A percentile compares a stretch with the other conserved stretches of the same genome.
Evolutionary conservation across 352 stramenopile species (phyloP).

Genomic region (Pythium angustatum): DNA sequence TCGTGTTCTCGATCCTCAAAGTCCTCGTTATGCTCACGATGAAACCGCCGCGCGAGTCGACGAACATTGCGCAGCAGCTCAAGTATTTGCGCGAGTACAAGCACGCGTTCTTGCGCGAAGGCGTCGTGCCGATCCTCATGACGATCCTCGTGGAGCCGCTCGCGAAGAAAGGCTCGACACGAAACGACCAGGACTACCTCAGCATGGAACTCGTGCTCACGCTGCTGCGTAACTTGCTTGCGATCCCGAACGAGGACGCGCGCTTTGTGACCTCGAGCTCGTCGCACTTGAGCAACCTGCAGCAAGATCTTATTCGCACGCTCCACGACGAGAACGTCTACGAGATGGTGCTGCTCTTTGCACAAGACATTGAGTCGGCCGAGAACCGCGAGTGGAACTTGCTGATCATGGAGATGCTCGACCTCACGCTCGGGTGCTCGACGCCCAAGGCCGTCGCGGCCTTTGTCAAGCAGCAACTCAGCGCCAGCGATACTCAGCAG

Average conservation of each 20-base stretch:
- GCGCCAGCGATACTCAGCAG: background rate
- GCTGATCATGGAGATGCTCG: slow-evolving; percentile 89
- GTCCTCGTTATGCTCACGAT: slow-evolving; percentile 91
- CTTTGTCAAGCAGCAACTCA: slow-evolving; percentile 44
- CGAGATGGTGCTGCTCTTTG: slow-evolving; percentile 87
- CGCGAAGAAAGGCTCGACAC: slow-evolving; percentile 53
- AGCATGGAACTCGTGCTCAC: slow-evolving; percentile 89
- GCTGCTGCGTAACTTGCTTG: slow-evolving; percentile 80
- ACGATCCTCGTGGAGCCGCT: slow-evolving; percentile 82
- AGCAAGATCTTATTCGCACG: slow-evolving; percentile 78
- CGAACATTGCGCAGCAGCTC: slow-evolving; percentile 77
- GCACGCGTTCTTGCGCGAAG: slow-evolving; percentile 73
- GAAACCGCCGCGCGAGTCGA: slow-evolving; percentile 77
- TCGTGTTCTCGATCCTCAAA: slow-evolving; percentile 90
- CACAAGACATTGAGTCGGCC: slow-evolving; percentile 80
- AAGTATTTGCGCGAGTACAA: slow-evolving; percentile 86
- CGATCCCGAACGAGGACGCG: slow-evolving; percentile 80
- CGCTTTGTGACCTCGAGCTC: slow-evolving; percentile 82
- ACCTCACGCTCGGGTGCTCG: slow-evolving; percentile 74
- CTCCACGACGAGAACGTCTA: slow-evolving; percentile 84
- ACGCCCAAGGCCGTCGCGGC: slow-evolving; percentile 66
- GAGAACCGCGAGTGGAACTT: slow-evolving; percentile 89
- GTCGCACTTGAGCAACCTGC: slow-evolving; percentile 72
- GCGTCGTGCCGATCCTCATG: slow-evolving; percentile 83
- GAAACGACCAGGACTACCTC: slow-evolving; percentile 74